A percentile compares a stretch with the other conserved stretches of the same genome.
Evolutionary conservation across 495 filamentous ascomycete species (phyloP).

Genomic region (Aspergillus incahuasiensis): DNA sequence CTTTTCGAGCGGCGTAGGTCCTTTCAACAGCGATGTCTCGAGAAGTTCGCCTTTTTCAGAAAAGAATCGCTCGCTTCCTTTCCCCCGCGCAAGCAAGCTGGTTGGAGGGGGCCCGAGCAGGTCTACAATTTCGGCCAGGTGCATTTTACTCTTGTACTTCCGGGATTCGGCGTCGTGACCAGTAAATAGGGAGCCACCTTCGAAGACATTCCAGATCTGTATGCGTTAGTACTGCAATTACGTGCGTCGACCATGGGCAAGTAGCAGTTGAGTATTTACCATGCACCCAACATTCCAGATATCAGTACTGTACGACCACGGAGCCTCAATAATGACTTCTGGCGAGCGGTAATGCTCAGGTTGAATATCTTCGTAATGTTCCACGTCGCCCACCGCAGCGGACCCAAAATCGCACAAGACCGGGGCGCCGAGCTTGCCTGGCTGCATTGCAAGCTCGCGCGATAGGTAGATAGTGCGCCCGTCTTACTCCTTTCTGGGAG

Average conservation of each 20-base stretch:
- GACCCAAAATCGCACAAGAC: conserved; percentile 33
- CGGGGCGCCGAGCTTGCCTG: conserved; percentile 14
- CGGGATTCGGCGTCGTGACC: not conserved
- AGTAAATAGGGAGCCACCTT: not conserved
- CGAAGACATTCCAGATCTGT: conserved; percentile 6
- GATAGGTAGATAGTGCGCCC: conserved; percentile 28
- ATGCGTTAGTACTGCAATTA: not conserved
- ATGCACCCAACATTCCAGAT: conserved; percentile 44
- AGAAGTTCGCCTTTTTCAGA: conserved; percentile 7
- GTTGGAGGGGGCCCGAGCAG: conserved; percentile 37
- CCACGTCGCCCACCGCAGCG: conserved; percentile 10
- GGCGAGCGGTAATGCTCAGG: conserved; percentile 40
- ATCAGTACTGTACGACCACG: conserved; percentile 39
- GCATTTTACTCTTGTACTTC: conserved; percentile 13
- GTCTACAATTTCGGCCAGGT: conserved; percentile 35
- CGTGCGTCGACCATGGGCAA: not conserved
- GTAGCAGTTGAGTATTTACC: conserved; percentile 21
- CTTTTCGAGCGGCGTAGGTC: conserved; percentile 27
- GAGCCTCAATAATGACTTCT: conserved; percentile 34
- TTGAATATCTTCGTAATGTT: conserved; percentile 26
- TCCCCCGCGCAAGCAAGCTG: conserved; percentile 26
- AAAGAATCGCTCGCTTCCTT: conserved; percentile 14
- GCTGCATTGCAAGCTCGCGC: conserved; percentile 19
- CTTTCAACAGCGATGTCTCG: conserved; percentile 9
- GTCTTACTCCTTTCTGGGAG: conserved; percentile 24